Percentiles rank a stretch among this genome's conserved stretches.
Evolutionary conservation across 768 basidiomycete genomes (phyloP).

Genomic region (Pleurotus ostreatus): DNA sequence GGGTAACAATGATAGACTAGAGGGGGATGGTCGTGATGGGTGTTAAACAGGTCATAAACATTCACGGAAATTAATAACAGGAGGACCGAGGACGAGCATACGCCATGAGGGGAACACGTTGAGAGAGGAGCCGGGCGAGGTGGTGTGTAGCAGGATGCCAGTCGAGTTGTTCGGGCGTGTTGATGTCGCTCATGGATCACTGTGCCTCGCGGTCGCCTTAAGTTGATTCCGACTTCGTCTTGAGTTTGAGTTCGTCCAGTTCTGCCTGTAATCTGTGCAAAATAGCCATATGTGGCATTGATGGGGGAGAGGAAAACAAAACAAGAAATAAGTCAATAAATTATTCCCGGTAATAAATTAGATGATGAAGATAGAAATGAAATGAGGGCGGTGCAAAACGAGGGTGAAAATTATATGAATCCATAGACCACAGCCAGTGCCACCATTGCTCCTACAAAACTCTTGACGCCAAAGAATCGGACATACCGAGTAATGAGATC

Average conservation of each 20-base stretch:
- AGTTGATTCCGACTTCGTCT: constrained; percentile 22
- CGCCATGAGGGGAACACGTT: not conserved
- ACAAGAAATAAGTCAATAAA: constrained; percentile 31
- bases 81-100: not conserved
- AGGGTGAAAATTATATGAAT: constrained; percentile 34
- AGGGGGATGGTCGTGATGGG: not conserved
- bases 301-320: constrained; percentile 17
- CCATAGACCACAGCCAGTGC: constrained; percentile 55
- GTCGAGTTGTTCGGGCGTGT: no score
- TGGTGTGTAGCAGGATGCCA: no score
- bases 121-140: not conserved
- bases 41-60: not conserved
- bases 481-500: constrained; percentile 80
- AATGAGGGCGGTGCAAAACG: constrained; percentile 44
- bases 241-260: constrained; percentile 44
- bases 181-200: not conserved
- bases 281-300: constrained; percentile 9
- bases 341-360: constrained; percentile 20
- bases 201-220: constrained; percentile 13
- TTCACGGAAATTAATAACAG: not conserved
- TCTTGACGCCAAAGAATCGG: constrained; percentile 53
- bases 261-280: constrained; percentile 65
- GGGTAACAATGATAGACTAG: not conserved
- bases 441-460: constrained; percentile 46
- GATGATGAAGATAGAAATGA: constrained; percentile 9